Evolutionary conservation across 208 protist genomes (phyloP), one percentile per base, ranked within the genome.

Genomic region (Trypanosoma scelopori): DNA sequence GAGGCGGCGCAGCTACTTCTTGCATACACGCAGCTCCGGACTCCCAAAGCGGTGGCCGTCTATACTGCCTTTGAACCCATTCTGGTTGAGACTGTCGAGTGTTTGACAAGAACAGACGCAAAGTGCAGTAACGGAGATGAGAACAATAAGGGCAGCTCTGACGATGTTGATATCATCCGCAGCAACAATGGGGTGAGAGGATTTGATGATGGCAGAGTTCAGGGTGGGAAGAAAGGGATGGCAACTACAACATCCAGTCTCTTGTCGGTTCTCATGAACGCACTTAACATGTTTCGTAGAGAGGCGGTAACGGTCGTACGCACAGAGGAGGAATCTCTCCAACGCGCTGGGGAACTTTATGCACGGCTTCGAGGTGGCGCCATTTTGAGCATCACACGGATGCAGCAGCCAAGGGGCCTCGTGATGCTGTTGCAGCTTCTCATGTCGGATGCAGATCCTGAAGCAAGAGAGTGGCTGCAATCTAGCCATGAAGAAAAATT

Each of bases 1-100:
- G 78, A 80, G 28, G 59, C 70, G 11, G 73, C 78, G 30, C 68
- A 78, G 32, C 25, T 84, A 22, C 58, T 84, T 30, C 42, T 66
- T 45, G 30, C 47, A 12, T 61, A 78, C 35, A 47, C 66, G 0
- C 65, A 77, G 28, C 63, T 84, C 16, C 57, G 41, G 43, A 46
- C 45, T 25, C 0, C 52, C 2, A 28, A 42, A 27, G 35, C 46
- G 6, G 16, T 61, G 0, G 35, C 59, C 41, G 20, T 74, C 28
- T 74, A 74, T 42, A 23, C 12, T 23, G 59, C 61, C 5, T 20
- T 74, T 12, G 69, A 74, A n/a, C 15, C 43, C 16, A 65, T 56
- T 41, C 25, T 74, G 5, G 35, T n/a, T 4, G 45, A 37, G 55
- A 46, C 59, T 30, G 48, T 62, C 16, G 15, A 47, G 9, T 15